These are phyloP conservation scores for Cryphonectria nitschkei DNA, from an alignment of 2,329 filamentous ascomycete species.

Conservation along the genomic window DNA sequence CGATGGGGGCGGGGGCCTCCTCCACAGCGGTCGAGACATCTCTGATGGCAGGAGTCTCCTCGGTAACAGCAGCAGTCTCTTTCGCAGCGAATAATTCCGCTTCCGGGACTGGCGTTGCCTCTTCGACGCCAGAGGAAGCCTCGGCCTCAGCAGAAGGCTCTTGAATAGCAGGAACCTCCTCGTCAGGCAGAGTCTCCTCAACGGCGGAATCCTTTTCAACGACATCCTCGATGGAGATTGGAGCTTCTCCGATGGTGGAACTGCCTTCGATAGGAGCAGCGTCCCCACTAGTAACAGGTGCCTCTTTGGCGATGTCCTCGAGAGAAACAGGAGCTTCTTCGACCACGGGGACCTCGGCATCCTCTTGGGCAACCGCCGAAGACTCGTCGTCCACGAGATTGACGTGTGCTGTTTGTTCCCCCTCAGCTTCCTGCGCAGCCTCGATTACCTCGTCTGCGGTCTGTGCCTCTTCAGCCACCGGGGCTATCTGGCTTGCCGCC, in stretches of 20 bases:
- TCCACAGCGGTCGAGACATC: not conserved
- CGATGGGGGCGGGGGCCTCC: not conserved
- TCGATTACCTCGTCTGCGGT: slow-evolving; percentile 32
- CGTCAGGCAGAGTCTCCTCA: not conserved
- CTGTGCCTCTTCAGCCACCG: slow-evolving; percentile 33
- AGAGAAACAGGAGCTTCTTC: not conserved
- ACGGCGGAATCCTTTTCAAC: not conserved
- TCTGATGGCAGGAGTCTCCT: not conserved
- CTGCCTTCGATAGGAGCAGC: not conserved
- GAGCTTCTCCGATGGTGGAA: not conserved
- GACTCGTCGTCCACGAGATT: not conserved
- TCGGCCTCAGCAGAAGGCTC: not conserved
- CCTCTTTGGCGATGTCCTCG: not conserved
- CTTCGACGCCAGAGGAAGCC: not conserved
- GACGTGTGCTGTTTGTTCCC: slow-evolving; percentile 19
- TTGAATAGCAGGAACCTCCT: not conserved
- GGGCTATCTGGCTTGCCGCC: slow-evolving; percentile 32
- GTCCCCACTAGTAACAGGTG: not conserved
- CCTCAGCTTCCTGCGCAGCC: slow-evolving; percentile 30
- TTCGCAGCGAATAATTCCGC: not conserved
- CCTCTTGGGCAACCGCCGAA: not conserved
- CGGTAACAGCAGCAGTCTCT: not conserved
- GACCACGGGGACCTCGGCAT: slow-evolving; percentile 10
- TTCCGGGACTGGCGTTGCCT: not conserved
- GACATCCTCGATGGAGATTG: not conserved